Conservation (phyloP, 2,329 filamentous ascomycete genomes). For the Pseudogymnoascus sp. region DNA sequence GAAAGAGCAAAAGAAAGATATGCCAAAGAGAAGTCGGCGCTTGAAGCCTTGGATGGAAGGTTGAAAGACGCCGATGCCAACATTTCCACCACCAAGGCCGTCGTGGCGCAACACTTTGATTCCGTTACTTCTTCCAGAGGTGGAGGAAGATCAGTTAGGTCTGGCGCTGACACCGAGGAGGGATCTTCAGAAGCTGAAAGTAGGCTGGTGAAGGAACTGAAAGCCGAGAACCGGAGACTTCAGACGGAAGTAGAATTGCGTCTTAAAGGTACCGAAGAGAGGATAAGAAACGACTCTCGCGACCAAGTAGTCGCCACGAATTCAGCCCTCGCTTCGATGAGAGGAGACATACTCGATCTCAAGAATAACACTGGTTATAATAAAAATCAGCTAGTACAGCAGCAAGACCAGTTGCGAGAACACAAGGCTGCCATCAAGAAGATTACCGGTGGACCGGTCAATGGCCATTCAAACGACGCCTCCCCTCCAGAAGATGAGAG, state of each 20-base stretch:
- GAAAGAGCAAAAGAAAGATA: not conserved
- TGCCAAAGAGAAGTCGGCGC: not conserved
- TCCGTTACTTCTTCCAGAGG: not conserved
- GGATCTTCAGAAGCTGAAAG: not conserved
- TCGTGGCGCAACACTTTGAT: not conserved
- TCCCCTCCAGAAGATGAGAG: not conserved
- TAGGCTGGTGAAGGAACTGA: not conserved
- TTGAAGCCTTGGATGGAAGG: not conserved
- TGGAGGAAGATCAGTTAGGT: not conserved
- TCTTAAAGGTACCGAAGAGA: not conserved
- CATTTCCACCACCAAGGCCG: not conserved
- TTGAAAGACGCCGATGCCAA: not conserved
- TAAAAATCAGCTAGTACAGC: not conserved
- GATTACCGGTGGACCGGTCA: not conserved
- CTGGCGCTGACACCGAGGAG: not conserved
- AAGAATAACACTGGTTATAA: not conserved
- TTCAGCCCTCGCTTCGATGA: not conserved
- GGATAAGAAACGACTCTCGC: not conserved
- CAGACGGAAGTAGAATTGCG: not conserved
- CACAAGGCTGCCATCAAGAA: not conserved
- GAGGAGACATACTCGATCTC: not conserved
- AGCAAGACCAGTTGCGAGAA: not conserved
- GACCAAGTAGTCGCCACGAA: not conserved
- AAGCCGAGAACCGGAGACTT: not conserved
- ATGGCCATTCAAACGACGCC: not conserved